Conservation (phyloP, 2,329 filamentous ascomycete species). For the Botrytis hyacinthi region DNA sequence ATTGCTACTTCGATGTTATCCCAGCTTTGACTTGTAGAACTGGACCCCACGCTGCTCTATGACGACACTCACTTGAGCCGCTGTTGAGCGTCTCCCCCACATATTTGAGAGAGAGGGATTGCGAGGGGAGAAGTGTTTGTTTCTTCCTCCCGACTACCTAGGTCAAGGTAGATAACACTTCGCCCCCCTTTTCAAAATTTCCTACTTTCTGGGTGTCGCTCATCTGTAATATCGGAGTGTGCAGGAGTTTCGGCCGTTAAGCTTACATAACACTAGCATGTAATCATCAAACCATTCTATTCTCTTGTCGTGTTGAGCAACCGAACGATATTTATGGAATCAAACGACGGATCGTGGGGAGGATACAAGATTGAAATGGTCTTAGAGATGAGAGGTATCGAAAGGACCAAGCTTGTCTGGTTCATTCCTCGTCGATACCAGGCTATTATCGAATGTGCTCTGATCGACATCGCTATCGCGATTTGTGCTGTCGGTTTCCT, state of each 20-base stretch:
- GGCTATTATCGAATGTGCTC: neutral
- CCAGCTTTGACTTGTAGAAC: neutral
- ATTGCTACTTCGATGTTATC: neutral
- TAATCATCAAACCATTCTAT: neutral
- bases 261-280: neutral
- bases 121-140: neutral
- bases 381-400: neutral
- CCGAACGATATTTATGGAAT: neutral
- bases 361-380: neutral
- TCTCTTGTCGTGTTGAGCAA: neutral
- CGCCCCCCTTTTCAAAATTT: neutral
- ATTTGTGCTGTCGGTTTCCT: neutral
- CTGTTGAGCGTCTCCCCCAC: neutral
- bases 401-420: neutral
- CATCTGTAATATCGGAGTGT: neutral
- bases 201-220: too few species aligned
- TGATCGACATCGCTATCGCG: neutral
- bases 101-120: neutral
- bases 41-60: neutral
- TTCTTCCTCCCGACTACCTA: neutral
- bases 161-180: neutral
- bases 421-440: neutral
- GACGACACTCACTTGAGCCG: neutral
- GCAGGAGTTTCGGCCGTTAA: neutral
- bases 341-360: neutral